Evolutionary conservation across 352 stramenopile genomes (phyloP).

Genomic region (Vaucheria bursata): DNA sequence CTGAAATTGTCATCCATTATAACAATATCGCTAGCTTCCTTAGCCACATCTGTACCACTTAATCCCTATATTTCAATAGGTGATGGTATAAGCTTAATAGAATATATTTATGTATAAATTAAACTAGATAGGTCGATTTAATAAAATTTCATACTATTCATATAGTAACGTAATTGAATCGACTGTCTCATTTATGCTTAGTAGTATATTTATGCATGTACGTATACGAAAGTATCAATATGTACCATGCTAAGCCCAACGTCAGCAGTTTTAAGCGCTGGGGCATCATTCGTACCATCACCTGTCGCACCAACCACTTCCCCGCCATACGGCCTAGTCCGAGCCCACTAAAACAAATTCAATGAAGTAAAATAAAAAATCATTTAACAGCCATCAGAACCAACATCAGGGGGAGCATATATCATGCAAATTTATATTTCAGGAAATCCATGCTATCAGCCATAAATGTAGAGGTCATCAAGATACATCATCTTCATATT

Average conservation of each 20-base stretch:
- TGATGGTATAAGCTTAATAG: too few relatives aligned
- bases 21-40: conserved; percentile 82
- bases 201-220: too few relatives aligned
- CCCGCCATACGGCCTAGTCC: conserved; percentile 38
- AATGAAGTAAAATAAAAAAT: conserved; percentile 15
- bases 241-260: conserved; percentile 87
- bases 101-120: too few relatives aligned
- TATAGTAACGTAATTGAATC: too few relatives aligned
- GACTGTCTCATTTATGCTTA: too few relatives aligned
- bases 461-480: too few relatives aligned
- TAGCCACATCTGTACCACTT: conserved; percentile 63
- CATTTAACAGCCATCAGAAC: background rate
- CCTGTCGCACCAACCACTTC: conserved; percentile 89
- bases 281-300: conserved; percentile 91
- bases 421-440: background rate
- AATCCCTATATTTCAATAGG: conserved; percentile 30
- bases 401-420: conserved; percentile 7
- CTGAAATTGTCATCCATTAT: conserved; percentile 86
- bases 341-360: conserved; percentile 24
- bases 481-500: too few relatives aligned
- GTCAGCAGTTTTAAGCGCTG: conserved; percentile 89
- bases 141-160: too few relatives aligned
- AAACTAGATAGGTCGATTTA: too few relatives aligned
- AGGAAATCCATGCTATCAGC: too few relatives aligned
- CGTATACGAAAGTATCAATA: too few relatives aligned